Evolutionary conservation across 1,284 basidiomycete species (phyloP).

Genomic region (Pseudozyma sp.): DNA sequence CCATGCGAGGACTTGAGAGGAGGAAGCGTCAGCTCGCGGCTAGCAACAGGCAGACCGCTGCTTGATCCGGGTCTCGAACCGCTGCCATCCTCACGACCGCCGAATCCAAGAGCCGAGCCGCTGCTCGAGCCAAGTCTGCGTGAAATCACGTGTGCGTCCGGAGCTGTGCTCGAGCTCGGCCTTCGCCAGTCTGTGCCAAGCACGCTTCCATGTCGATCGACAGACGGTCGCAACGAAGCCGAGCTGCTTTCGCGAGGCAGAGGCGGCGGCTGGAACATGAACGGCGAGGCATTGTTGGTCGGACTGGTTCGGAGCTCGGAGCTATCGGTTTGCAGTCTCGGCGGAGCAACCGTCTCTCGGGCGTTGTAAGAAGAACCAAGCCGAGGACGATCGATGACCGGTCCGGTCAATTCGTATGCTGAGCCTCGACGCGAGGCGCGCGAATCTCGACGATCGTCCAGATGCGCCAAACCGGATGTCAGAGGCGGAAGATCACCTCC

Average conservation of each 20-base stretch:
- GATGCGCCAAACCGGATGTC: slow-evolving; percentile 23
- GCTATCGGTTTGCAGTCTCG: slow-evolving; percentile 40
- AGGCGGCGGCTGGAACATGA: slow-evolving; percentile 60
- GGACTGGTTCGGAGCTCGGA: slow-evolving; percentile 52
- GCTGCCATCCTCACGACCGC: slow-evolving; percentile 23
- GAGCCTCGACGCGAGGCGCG: slow-evolving; percentile 31
- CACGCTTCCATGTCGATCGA: slow-evolving; percentile 22
- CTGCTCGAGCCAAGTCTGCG: slow-evolving; percentile 36
- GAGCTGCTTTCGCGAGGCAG: slow-evolving; percentile 40
- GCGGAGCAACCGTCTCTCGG: slow-evolving; percentile 17
- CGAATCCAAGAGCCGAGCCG: slow-evolving; percentile 18
- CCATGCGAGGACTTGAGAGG: slow-evolving; percentile 30
- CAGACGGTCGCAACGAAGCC: slow-evolving; percentile 20
- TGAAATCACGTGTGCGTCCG: slow-evolving; percentile 45
- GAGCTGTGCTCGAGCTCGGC: slow-evolving; percentile 45
- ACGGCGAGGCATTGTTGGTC: slow-evolving; percentile 52
- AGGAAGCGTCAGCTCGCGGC: slow-evolving; percentile 28
- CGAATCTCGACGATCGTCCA: slow-evolving; percentile 37
- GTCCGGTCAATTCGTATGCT: slow-evolving; percentile 14
- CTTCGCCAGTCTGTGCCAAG: slow-evolving; percentile 35
- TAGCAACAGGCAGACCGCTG: slow-evolving; percentile 6
- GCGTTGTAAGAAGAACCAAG: slow-evolving; percentile 30
- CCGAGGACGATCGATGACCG: slow-evolving; percentile 12
- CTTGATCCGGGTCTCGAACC: slow-evolving; percentile 38
- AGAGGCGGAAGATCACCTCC: slow-evolving; percentile 32